Evolutionary conservation across 2,329 filamentous ascomycete species (phyloP), one percentile per base, ranked within the genome.

Genomic region (Aspergillus sp.): DNA sequence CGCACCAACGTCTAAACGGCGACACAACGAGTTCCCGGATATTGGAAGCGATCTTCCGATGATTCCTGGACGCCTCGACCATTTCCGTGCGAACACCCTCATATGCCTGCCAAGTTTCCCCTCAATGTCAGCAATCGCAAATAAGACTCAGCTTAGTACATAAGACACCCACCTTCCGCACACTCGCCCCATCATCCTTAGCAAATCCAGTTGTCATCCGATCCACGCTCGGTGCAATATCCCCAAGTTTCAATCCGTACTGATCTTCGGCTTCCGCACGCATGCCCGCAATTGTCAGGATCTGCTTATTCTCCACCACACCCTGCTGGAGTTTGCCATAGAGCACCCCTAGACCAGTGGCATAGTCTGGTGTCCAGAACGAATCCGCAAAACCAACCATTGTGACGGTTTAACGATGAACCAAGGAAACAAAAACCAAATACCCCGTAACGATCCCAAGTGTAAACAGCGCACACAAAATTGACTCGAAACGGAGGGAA

Each of bases 331-430:
- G 84, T 76, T 98, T 98, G 67, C 83, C 83, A 63, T 97, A 98
- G 53, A 98, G 80, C 52, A 97, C 90, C 43, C 91, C 90, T 54
- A 98, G 81, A 50, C 93, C 90, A 76, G 88, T 90, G 66, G 91
- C 91, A 77, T 97, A 97, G 78, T 98, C 93, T 65, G 82, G 82
- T 50, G 93, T 95, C 93, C 93, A 98, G 74, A 98, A 97, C 40
- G 90, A 95, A 72, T 91, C 89, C 57, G 90, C 84, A 71, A 98
- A 97, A 60, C 88, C 82, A 57, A 87, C 86, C 87, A 91, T 91
- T 65, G 69, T 82, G 61, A 55, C 45, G 37, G 42, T 33, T 40
- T 19, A 19, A 19, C 19, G 4, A 34, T 30, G 27, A 35, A 26
- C 30, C 43, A 37, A 53, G 52, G 26, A 13, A 29, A 39, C 31